Conservation (phyloP, 805 yeast species). For the Ogataea nakhonphanomensis region DNA sequence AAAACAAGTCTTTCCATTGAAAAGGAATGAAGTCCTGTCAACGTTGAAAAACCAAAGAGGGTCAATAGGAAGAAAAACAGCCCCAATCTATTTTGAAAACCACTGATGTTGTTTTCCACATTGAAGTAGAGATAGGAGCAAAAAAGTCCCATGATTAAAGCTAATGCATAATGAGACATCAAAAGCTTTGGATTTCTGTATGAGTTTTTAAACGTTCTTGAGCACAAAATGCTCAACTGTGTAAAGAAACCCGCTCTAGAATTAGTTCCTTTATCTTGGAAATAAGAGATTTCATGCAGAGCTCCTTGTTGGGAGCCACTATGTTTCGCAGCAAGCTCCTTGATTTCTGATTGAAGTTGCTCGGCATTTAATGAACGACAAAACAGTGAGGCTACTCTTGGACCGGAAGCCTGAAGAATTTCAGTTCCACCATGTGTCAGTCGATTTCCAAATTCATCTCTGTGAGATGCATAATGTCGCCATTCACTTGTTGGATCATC, state of each 20-base stretch:
- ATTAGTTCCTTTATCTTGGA: slow-evolving; percentile 31
- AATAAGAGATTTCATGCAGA: slow-evolving; percentile 20
- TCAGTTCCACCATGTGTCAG: slow-evolving; percentile 8
- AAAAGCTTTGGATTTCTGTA: slow-evolving; percentile 91
- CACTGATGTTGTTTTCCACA: slow-evolving; percentile 84
- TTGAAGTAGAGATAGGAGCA: slow-evolving; percentile 85
- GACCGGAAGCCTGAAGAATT: slow-evolving; percentile 3
- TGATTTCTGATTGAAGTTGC: slow-evolving; percentile 40
- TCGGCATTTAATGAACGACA: slow-evolving; percentile 36
- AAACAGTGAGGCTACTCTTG: slow-evolving; percentile 21
- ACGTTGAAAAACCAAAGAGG: slow-evolving; percentile 88
- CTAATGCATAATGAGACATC: slow-evolving; percentile 75
- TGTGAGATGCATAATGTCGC: slow-evolving; percentile 80
- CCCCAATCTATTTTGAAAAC: slow-evolving; percentile 94
- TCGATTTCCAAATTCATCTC: slow-evolving; percentile 57
- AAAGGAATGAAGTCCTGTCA: slow-evolving; percentile 88
- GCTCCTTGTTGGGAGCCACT: slow-evolving; percentile 11
- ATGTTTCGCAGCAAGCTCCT: slow-evolving; percentile 18
- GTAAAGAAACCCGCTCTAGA: slow-evolving; percentile 55
- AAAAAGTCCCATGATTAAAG: slow-evolving; percentile 73
- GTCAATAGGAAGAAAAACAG: slow-evolving; percentile 88
- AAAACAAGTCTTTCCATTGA: slow-evolving; percentile 85
- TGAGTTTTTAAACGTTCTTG: slow-evolving; percentile 86
- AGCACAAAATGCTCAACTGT: slow-evolving; percentile 72
- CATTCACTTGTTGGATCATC: slow-evolving; percentile 72